Evolutionary conservation across 177 flowering plant species (phyloP), one percentile per base, ranked within the genome.

Genomic region (Viscum album): DNA sequence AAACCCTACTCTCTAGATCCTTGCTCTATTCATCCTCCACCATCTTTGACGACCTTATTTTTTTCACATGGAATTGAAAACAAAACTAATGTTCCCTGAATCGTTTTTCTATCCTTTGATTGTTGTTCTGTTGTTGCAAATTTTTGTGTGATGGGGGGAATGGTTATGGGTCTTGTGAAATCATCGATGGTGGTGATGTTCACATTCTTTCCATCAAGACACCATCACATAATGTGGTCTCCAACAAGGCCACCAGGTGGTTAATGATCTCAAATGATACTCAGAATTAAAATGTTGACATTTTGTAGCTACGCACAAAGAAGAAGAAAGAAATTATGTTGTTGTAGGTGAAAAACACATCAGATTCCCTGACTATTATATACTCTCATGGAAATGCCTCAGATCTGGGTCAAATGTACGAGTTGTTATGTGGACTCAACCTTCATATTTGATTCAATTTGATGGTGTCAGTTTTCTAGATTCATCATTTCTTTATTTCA

Each of bases 311-410:
- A 34, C 43, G 58, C 15, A 94, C 99, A 16, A 86, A 83, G 84
- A 81, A 81, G 68, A 96, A 96, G 64, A 88, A 80, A 66, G 83
- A 86, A 63, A 82, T 94, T 39, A 84, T 88, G 50, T 93, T 92
- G 1, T 65, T 88, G 71, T 89, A 84, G 41, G 76, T 92, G 26
- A 84, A 76, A 81, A 87, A 95, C 64, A 90, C 90, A 7, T 50
- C 78, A 65, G 97, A 97, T 34, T 64, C 77, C 66, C 70, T 87
- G 61, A 92, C 99, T 29, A 29, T 95, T 59, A 70, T 95, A 35
- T 90, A 92, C 69, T 95, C 99, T 17, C 99, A 95, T 68, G 99
- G 97, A 8, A 95, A 95, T 77, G 99, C 99, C 1, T 91, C 97
- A 68, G 99, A 95, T 89, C 75, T 95, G 62, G 97, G 99, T 15